A percentile compares a stretch with the other conserved stretches of the same genome.
Evolutionary conservation across 1,139 yeast genomes (phyloP).

Genomic region (Hansenula lynferdii): DNA sequence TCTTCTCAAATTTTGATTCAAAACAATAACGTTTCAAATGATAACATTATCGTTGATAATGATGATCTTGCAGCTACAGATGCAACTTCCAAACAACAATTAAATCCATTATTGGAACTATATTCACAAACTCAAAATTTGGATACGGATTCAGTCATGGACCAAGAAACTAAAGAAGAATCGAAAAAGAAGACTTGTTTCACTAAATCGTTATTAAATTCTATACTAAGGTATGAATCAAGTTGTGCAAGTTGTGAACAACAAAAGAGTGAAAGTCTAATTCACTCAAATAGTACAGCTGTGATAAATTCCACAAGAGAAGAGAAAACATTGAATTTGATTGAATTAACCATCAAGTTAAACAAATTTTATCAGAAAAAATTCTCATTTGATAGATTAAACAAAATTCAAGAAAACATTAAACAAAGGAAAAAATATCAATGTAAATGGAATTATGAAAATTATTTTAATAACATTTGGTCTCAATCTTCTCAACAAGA

Average conservation of each 20-base stretch:
- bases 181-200: conserved; percentile 3
- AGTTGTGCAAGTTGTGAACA: conserved; percentile 3
- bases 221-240: conserved; percentile 15
- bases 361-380: conserved; percentile 15
- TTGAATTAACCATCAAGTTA: conserved; percentile 17
- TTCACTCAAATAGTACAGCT: not conserved
- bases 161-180: not conserved
- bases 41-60: not conserved
- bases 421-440: conserved; percentile 22
- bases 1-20: conserved; percentile 1
- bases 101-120: too few relatives aligned
- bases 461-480: conserved; percentile 37
- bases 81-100: too few relatives aligned
- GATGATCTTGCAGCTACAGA: not conserved
- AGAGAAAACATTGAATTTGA: conserved; percentile 11
- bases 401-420: conserved; percentile 15
- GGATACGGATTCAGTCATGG: too few relatives aligned
- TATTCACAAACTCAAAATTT: too few relatives aligned
- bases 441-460: conserved; percentile 52
- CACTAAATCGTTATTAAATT: conserved; percentile 14
- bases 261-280: not conserved
- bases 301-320: conserved; percentile 5
- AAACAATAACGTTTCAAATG: conserved; percentile 3
- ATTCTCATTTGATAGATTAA: conserved; percentile 8
- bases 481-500: conserved; percentile 5